These are phyloP conservation scores for Candida tetrigidarum DNA, from an alignment of 1,139 yeast genomes.

Conservation along the genomic window DNA sequence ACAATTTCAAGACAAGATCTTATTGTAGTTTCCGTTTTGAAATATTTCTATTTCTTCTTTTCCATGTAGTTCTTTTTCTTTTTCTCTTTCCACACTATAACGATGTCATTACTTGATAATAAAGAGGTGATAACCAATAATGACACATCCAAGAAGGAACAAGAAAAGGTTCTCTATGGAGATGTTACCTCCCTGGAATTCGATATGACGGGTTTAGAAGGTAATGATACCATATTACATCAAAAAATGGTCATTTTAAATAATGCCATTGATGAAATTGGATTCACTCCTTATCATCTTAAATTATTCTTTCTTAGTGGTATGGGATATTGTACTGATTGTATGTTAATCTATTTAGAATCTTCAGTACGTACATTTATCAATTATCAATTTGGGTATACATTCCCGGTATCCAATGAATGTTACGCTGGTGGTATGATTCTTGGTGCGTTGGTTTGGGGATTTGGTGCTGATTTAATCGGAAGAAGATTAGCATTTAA, in stretches of 20 bases:
- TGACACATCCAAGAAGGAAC: too few species aligned
- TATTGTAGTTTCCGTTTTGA: too few species aligned
- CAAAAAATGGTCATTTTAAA: slow-evolving; percentile 33
- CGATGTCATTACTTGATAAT: too few species aligned
- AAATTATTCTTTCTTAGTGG: slow-evolving; percentile 53
- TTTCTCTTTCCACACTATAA: too few species aligned
- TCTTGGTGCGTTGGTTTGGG: slow-evolving; percentile 60
- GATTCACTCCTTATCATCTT: slow-evolving; percentile 38
- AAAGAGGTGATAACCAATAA: too few species aligned
- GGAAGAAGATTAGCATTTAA: slow-evolving; percentile 64
- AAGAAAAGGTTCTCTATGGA: slow-evolving; percentile 10
- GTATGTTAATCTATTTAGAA: slow-evolving; percentile 53
- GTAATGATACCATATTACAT: slow-evolving; percentile 27
- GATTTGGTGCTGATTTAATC: slow-evolving; percentile 60
- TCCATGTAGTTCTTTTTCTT: too few species aligned
- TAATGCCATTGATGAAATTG: slow-evolving; percentile 41
- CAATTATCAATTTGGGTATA: slow-evolving; percentile 45
- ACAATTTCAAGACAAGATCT: too few species aligned
- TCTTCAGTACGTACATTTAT: slow-evolving; percentile 40
- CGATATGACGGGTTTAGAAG: slow-evolving; percentile 30
- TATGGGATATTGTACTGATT: slow-evolving; percentile 70
- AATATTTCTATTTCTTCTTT: too few species aligned
- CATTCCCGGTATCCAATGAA: slow-evolving; percentile 34
- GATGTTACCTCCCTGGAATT: slow-evolving; percentile 17
- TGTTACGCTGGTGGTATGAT: slow-evolving; percentile 50